A percentile compares a stretch with the other conserved stretches of the same genome.
Conservation (phyloP, 2,329 filamentous ascomycete species). For the Macrophomina phaseolina region DNA sequence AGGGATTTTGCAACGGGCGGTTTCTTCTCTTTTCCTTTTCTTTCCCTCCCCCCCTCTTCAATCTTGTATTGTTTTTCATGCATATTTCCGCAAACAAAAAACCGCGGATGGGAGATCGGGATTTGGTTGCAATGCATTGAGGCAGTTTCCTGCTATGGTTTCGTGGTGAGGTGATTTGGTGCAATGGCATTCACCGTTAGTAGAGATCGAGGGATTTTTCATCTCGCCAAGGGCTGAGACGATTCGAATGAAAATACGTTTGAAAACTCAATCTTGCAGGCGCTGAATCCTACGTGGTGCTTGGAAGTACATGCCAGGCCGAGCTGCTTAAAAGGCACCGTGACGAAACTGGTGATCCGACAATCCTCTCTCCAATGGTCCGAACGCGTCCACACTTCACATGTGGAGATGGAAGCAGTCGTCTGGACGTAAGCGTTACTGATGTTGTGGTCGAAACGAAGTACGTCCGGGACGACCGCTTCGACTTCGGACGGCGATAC, state of each 20-base stretch:
- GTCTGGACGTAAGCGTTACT: too few species aligned
- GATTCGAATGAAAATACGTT: constrained; percentile 8
- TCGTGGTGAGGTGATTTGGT: too few species aligned
- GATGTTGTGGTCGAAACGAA: too few species aligned
- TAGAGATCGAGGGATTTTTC: background rate
- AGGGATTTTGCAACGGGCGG: background rate
- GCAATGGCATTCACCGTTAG: background rate
- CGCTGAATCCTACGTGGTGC: background rate
- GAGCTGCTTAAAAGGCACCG: background rate
- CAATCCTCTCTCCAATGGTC: too few species aligned
- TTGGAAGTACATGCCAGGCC: too few species aligned
- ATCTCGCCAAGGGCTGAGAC: constrained; percentile 15
- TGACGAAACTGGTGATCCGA: too few species aligned
- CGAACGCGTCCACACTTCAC: too few species aligned
- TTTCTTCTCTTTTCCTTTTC: background rate
- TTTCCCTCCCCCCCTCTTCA: background rate
- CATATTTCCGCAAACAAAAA: background rate
- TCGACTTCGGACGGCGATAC: too few species aligned
- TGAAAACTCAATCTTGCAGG: background rate
- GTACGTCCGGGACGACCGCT: too few species aligned
- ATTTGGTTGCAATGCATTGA: background rate
- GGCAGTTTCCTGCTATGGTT: background rate
- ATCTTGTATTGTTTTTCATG: too few species aligned
- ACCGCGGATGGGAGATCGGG: background rate
- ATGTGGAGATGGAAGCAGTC: too few species aligned